Evolutionary conservation across 257 asterid species (phyloP).

Genomic region (Orobanche coerulescens): DNA sequence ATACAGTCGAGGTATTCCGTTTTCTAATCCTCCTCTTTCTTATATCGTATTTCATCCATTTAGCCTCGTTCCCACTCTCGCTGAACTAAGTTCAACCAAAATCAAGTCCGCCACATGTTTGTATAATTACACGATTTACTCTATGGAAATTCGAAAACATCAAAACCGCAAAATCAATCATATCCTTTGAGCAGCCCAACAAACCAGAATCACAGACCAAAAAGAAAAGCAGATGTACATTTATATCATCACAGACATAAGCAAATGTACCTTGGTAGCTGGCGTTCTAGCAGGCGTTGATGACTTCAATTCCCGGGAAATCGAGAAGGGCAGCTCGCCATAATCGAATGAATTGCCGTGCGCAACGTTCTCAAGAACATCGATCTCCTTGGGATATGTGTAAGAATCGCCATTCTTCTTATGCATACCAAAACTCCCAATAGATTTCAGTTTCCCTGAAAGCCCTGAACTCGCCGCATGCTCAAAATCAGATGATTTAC

Average conservation of each 20-base stretch:
- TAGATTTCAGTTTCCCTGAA: conserved; percentile 64
- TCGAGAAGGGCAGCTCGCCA: conserved; percentile 57
- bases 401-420: conserved; percentile 34
- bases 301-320: conserved; percentile 63
- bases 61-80: background rate
- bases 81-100: conserved; percentile 8
- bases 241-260: background rate
- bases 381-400: conserved; percentile 45
- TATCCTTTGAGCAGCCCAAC: background rate
- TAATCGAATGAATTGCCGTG: conserved; percentile 53
- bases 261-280: conserved; percentile 60
- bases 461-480: conserved; percentile 49
- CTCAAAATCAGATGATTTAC: conserved; percentile 35
- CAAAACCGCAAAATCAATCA: background rate
- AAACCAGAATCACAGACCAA: background rate
- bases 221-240: background rate
- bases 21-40: conserved; percentile 7
- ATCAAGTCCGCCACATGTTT: background rate
- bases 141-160: background rate
- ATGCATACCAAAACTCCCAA: conserved; percentile 41
- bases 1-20: background rate
- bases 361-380: conserved; percentile 43
- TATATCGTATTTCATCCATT: background rate
- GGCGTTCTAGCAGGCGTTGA: conserved; percentile 58
- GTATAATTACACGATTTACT: conserved; percentile 8